Conservation (phyloP, 805 yeast genomes). For the Sungouiella thailandica region DNA sequence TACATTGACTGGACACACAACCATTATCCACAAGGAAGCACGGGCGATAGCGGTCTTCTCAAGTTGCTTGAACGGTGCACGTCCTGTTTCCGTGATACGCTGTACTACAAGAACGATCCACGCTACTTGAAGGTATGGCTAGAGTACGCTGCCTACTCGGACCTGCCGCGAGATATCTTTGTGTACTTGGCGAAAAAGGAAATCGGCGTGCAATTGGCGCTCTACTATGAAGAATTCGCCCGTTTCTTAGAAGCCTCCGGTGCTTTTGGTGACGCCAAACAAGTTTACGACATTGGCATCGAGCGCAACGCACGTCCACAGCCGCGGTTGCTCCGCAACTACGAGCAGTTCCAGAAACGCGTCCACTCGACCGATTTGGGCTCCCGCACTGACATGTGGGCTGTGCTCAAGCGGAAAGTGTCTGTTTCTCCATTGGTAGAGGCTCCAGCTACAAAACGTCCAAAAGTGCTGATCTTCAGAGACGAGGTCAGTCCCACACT, state of each 20-base stretch:
- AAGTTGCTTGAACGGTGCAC: constrained; percentile 68
- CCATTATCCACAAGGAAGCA: constrained; percentile 57
- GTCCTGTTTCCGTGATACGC: constrained; percentile 56
- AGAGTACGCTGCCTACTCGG: constrained; percentile 63
- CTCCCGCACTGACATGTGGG: constrained; percentile 1
- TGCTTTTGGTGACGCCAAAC: constrained; percentile 49
- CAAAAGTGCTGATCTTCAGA: constrained; percentile 36
- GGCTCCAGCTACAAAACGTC: constrained; percentile 13
- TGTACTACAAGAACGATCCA: constrained; percentile 74
- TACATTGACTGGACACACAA: constrained; percentile 71
- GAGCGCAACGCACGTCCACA: constrained; percentile 62
- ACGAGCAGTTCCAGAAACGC: constrained; percentile 36
- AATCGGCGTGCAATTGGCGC: constrained; percentile 63
- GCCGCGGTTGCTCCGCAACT: constrained; percentile 27
- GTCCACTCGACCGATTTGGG: neutral
- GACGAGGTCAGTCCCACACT: constrained; percentile 8
- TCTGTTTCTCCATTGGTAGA: constrained; percentile 13
- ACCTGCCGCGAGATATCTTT: constrained; percentile 67
- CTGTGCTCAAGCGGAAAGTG: constrained; percentile 3
- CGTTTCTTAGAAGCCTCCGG: constrained; percentile 49
- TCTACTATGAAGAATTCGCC: constrained; percentile 79
- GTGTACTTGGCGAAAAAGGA: constrained; percentile 63
- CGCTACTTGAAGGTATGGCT: constrained; percentile 80
- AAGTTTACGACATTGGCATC: constrained; percentile 57
- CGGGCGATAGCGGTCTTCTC: constrained; percentile 61